Conservation (phyloP, 2,329 filamentous ascomycete genomes). For the Pestalotiopsis sp. region DNA sequence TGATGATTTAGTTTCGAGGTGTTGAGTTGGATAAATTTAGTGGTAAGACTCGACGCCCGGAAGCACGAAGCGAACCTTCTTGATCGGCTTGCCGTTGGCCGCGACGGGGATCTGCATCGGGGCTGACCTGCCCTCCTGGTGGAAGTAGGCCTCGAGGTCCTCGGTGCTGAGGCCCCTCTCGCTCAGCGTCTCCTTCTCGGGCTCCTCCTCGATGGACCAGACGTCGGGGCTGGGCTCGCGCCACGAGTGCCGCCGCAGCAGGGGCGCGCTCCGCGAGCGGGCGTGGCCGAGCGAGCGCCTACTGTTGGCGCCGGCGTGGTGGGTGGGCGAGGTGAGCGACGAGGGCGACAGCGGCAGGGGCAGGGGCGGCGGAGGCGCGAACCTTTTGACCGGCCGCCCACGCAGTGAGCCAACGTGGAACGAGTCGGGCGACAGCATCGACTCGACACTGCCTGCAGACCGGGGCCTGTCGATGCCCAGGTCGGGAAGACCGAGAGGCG, state of each 20-base stretch:
- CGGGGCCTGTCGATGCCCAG: constrained; percentile 40
- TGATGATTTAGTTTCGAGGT: constrained; percentile 13
- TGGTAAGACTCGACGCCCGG: constrained; percentile 41
- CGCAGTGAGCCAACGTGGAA: constrained; percentile 35
- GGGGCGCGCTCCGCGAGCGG: constrained; percentile 32
- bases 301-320: constrained; percentile 57
- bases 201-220: constrained; percentile 63
- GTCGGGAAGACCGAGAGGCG: constrained; percentile 46
- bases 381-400: constrained; percentile 28
- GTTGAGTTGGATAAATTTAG: background rate
- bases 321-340: constrained; percentile 58
- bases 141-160: constrained; percentile 27
- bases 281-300: constrained; percentile 33
- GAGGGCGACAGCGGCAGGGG: constrained; percentile 47
- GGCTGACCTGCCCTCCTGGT: constrained; percentile 28
- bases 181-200: constrained; percentile 54
- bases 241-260: constrained; percentile 53
- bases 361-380: constrained; percentile 28
- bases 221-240: constrained; percentile 62
- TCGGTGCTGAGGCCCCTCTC: constrained; percentile 41
- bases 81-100: constrained; percentile 47
- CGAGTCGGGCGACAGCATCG: constrained; percentile 26
- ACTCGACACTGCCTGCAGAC: constrained; percentile 33
- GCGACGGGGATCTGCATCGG: constrained; percentile 44
- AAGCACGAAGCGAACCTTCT: constrained; percentile 60